These are phyloP conservation scores for Linum lewisii DNA, from an alignment of 345 rosid genomes.

Conservation along the genomic window DNA sequence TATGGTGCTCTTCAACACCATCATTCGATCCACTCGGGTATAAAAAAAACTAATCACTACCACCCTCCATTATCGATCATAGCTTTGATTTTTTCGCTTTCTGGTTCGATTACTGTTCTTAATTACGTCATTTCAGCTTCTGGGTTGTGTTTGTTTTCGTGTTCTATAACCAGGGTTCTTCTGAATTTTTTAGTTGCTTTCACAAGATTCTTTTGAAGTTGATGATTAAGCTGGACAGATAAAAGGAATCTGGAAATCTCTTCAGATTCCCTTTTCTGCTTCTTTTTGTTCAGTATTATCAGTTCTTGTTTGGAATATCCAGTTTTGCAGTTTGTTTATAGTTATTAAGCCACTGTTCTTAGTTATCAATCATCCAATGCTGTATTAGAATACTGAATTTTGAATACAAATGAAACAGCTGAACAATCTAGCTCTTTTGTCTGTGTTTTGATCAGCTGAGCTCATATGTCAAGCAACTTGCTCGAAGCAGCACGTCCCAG, in stretches of 20 bases:
- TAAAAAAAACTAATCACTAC: neutral
- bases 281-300: no score
- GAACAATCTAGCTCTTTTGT: neutral
- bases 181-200: neutral
- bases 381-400: no score
- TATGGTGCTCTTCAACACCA: slow-evolving; percentile 10
- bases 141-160: neutral
- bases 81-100: neutral
- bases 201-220: no score
- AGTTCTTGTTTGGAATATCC: no score
- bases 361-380: no score
- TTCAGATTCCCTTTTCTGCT: no score
- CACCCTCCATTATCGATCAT: neutral
- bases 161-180: neutral
- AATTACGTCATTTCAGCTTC: neutral
- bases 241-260: neutral
- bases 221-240: no score
- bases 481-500: slow-evolving; percentile 25
- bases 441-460: slow-evolving; percentile 27
- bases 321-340: no score
- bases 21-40: slow-evolving; percentile 25
- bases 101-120: neutral
- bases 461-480: slow-evolving; percentile 31
- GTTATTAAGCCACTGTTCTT: no score
- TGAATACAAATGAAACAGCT: no score